Conservation (phyloP, 805 yeast species). For the Ogataea nonfermentans region DNA sequence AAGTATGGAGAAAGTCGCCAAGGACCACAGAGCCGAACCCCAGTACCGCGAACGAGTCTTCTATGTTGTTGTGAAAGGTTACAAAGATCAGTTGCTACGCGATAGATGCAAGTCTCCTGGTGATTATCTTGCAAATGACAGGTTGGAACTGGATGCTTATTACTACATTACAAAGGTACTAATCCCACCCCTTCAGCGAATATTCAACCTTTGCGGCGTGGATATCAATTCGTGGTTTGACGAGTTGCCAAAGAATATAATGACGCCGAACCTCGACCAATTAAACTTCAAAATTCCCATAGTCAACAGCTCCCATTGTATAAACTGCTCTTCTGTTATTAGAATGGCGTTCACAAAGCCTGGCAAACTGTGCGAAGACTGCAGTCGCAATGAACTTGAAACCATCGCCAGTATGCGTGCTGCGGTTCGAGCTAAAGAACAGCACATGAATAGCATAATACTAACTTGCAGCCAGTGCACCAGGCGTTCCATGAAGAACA, state of each 20-base stretch:
- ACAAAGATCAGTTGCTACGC: constrained; percentile 55
- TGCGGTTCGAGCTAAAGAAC: constrained; percentile 28
- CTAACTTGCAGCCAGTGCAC: constrained; percentile 40
- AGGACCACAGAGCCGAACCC: constrained; percentile 75
- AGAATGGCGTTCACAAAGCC: neutral
- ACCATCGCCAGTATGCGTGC: constrained; percentile 35
- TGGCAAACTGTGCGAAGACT: constrained; percentile 34
- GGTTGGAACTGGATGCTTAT: constrained; percentile 63
- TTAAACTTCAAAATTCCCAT: constrained; percentile 18
- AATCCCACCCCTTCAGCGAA: constrained; percentile 85
- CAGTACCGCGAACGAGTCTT: constrained; percentile 89
- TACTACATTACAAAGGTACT: constrained; percentile 83
- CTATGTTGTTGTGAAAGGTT: constrained; percentile 66
- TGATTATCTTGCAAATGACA: constrained; percentile 49
- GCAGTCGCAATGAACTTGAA: constrained; percentile 36
- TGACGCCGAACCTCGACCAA: constrained; percentile 13
- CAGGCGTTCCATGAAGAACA: constrained; percentile 17
- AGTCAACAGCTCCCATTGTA: constrained; percentile 30
- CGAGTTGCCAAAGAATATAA: constrained; percentile 52
- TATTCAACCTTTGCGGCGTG: constrained; percentile 81
- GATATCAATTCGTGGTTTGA: constrained; percentile 74
- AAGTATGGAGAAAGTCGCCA: constrained; percentile 57
- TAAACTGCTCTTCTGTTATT: constrained; percentile 27
- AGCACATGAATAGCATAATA: constrained; percentile 28
- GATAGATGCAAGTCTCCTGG: constrained; percentile 82